Base-by-base conservation (phyloP, 805 yeast genomes). In the Nadsonia fulvescens region DNA sequence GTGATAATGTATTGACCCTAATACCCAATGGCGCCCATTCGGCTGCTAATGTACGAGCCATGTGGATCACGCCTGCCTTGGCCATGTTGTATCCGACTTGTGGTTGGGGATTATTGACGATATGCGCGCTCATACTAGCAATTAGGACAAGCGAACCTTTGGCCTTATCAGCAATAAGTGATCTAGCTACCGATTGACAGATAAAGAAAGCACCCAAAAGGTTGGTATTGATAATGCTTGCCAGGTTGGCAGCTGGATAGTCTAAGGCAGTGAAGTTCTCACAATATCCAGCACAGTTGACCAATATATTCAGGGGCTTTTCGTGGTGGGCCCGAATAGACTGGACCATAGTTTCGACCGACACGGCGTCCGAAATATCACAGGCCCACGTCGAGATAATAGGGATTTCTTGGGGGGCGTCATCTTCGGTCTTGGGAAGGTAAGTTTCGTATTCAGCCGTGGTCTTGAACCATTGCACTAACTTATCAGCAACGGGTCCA, bases 111-210 rank as follows among this genome's bases (percentile, higher is more conserved):
- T 69, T 66, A 51, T 81, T 81, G 38, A 70, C 82, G 38, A 82
- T 72, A 49, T 70, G 77, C 5, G 77, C 93, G 14, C 86, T 73
- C 76, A 81, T 81, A 22, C 92, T 76, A 3, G 91, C 82, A 3
- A 93, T 77, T 46, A 77, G 60, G 37, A 81, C 67, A 39, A 82
- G 58, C 3, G 91, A 72, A 18, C 93, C 93, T 28, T 53, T 54
- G 8, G 72, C 22, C 22, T 31, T 29, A 24, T 38, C 61, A 25
- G 53, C 60, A 36, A 70, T 70, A 37, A 73, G 58, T 3, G 74
- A 70, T 44, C 64, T 65, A 25, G 82, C 83, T 45, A 75, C 63
- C 18, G 75, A 58, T 44, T 72, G 77, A n/a, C 79, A 57, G 33
- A 72, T 70, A 58, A 70, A 74, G 37, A 74, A 58, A 3, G 83